phyloP scores from a whole-genome alignment of 257 asterid species.

The Cynanchum wilfordii region DNA sequence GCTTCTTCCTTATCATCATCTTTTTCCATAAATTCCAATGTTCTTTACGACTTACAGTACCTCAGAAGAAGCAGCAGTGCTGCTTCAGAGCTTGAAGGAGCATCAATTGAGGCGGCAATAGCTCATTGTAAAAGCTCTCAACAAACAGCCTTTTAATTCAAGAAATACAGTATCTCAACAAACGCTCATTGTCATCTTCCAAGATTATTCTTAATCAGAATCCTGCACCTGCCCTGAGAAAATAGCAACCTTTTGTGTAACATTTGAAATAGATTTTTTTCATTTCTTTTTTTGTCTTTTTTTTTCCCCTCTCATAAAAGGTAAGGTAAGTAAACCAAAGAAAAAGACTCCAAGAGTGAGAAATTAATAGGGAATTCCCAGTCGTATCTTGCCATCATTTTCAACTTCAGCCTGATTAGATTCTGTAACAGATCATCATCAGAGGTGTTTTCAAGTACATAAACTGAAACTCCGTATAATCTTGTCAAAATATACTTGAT shows the following conservation, averaged over 20 bases:
- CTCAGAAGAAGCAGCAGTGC: slow-evolving; percentile 65
- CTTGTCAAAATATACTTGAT: neutral
- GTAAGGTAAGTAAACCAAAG: neutral
- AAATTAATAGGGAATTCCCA: neutral
- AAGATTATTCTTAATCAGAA: slow-evolving; percentile 20
- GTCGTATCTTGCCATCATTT: neutral
- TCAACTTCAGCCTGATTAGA: slow-evolving; percentile 4
- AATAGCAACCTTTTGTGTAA: slow-evolving; percentile 18
- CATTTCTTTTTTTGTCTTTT: neutral
- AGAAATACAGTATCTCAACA: slow-evolving; percentile 22
- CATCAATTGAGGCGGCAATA: slow-evolving; percentile 76
- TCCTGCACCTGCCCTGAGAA: slow-evolving; percentile 14
- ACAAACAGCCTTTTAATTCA: slow-evolving; percentile 27
- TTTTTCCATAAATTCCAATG: slow-evolving; percentile 44
- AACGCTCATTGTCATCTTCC: slow-evolving; percentile 25
- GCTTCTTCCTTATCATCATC: slow-evolving; percentile 61
- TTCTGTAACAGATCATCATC: neutral
- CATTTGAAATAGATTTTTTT: slow-evolving; percentile 21
- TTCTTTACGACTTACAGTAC: slow-evolving; percentile 30
- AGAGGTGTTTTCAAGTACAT: neutral
- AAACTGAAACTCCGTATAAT: neutral
- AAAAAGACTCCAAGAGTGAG: neutral
- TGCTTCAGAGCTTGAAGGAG: slow-evolving; percentile 46
- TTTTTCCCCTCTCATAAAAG: neutral
- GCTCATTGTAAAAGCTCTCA: slow-evolving; percentile 84